Percentiles rank a stretch among this genome's conserved stretches.
Conservation (phyloP, 1,284 basidiomycete genomes). For the Polyporus tsugae region DNA sequence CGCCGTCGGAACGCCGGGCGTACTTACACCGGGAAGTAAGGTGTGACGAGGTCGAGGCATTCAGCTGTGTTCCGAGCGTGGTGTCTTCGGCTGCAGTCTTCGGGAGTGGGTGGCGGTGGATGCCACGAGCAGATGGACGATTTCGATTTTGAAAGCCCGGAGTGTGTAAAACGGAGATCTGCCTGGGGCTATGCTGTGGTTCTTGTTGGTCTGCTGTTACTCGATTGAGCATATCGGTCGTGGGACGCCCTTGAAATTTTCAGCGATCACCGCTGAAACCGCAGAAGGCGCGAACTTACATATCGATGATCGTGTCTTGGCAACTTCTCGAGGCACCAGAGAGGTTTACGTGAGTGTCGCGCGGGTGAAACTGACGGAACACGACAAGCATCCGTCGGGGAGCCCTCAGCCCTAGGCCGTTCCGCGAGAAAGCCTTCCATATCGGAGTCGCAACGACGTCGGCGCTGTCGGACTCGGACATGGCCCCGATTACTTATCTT, state of each 20-base stretch:
- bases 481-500: background rate
- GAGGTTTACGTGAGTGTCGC: background rate
- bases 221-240: background rate
- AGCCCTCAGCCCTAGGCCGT: background rate
- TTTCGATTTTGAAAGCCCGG: background rate
- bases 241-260: background rate
- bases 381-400: background rate
- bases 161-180: background rate
- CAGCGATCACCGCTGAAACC: background rate
- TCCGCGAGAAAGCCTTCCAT: background rate
- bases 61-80: background rate
- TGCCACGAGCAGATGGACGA: background rate
- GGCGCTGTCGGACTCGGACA: constrained; percentile 8
- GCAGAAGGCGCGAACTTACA: background rate
- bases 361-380: constrained; percentile 1
- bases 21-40: constrained; percentile 24
- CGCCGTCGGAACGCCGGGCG: background rate
- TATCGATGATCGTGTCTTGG: background rate
- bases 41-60: constrained; percentile 13
- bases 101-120: constrained; percentile 1
- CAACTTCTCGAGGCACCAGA: background rate
- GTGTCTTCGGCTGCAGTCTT: background rate
- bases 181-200: constrained; percentile 2
- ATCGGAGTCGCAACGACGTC: background rate
- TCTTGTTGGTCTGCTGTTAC: background rate